phyloP scores from a whole-genome alignment of 495 filamentous ascomycete species.

The Xylaria flabelliformis region DNA sequence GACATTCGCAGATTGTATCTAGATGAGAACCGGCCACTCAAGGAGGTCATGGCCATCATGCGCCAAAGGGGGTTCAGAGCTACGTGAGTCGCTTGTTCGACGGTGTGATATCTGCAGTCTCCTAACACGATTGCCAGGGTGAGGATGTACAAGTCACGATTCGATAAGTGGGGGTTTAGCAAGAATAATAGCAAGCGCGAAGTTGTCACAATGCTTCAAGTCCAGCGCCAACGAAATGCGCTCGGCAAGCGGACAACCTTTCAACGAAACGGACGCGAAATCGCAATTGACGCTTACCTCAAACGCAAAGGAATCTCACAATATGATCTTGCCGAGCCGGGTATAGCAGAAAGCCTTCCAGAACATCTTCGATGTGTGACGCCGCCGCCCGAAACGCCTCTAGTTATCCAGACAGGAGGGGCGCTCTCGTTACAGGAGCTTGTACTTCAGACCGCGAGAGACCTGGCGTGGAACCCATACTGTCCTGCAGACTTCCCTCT shows the following conservation, averaged over 20 bases:
- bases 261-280: conserved; percentile 44
- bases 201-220: conserved; percentile 45
- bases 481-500: conserved; percentile 37
- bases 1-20: conserved; percentile 44
- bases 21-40: conserved; percentile 43
- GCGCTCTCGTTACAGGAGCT: conserved; percentile 40
- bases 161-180: conserved; percentile 45
- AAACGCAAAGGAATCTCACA: conserved; percentile 47
- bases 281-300: conserved; percentile 46
- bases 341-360: conserved; percentile 41
- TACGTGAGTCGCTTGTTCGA: conserved; percentile 38
- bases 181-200: conserved; percentile 47
- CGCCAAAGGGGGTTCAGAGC: conserved; percentile 44
- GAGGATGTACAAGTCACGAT: conserved; percentile 45
- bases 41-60: conserved; percentile 48
- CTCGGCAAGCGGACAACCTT: conserved; percentile 47
- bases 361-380: conserved; percentile 45
- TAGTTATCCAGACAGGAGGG: conserved; percentile 32
- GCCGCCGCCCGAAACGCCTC: conserved; percentile 40
- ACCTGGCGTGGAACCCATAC: conserved; percentile 43
- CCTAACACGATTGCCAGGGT: conserved; percentile 34
- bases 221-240: conserved; percentile 46
- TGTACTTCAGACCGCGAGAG: conserved; percentile 38
- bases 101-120: conserved; percentile 10
- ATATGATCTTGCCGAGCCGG: conserved; percentile 46